A percentile compares a stretch with the other conserved stretches of the same genome.
Conservation (phyloP, 495 filamentous ascomycete species). For the Podospora tetraspora region DNA sequence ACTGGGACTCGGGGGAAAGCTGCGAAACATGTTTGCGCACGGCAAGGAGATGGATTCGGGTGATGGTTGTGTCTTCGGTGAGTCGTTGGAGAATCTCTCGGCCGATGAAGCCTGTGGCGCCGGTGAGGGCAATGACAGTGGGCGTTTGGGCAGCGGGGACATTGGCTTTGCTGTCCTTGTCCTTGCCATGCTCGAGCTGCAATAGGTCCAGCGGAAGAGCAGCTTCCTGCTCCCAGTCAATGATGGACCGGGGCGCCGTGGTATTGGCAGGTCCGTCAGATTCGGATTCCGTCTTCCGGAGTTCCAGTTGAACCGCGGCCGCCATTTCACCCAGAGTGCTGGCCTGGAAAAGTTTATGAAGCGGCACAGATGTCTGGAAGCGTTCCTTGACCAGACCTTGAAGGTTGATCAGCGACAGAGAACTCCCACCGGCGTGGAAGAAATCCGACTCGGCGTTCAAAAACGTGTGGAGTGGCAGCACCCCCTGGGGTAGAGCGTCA, state of each 20-base stretch:
- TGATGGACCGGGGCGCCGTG: not conserved
- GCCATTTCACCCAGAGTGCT: constrained; percentile 32
- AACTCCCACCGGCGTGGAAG: constrained; percentile 39
- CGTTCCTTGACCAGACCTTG: constrained; percentile 16
- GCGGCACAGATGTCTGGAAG: constrained; percentile 11
- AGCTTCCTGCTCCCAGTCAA: constrained; percentile 29
- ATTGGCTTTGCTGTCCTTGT: not conserved
- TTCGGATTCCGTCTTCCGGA: not conserved
- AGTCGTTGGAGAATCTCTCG: constrained; percentile 19
- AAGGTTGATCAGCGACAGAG: constrained; percentile 30
- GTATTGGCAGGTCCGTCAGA: not conserved
- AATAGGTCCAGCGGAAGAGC: not conserved
- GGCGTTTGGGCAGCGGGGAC: not conserved
- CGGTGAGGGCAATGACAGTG: constrained; percentile 25
- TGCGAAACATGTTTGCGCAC: constrained; percentile 17
- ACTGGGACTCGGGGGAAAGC: constrained; percentile 14
- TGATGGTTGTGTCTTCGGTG: constrained; percentile 1
- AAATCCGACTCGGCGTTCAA: constrained; percentile 28
- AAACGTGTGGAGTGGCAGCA: not conserved
- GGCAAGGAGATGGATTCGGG: constrained; percentile 23
- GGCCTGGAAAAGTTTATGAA: constrained; percentile 25
- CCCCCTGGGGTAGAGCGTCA: constrained; percentile 1
- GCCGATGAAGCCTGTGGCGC: constrained; percentile 31
- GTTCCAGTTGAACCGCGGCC: constrained; percentile 4
- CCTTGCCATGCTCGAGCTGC: not conserved